Evolutionary conservation across 1,139 yeast genomes (phyloP).

Genomic region (Kurtzmaniella quercitrusa): DNA sequence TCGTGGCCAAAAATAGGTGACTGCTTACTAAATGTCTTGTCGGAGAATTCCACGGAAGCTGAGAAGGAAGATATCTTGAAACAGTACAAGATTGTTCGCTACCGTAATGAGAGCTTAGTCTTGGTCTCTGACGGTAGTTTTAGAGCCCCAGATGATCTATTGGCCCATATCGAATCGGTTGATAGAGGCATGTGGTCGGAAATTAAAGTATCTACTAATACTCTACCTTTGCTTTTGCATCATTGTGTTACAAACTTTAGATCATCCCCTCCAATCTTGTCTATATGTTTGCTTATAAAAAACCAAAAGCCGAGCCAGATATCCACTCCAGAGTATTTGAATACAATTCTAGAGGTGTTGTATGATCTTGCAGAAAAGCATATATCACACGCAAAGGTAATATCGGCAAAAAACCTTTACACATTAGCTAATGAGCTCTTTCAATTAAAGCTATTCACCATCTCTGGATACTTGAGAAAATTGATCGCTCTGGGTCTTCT

Average conservation of each 20-base stretch:
- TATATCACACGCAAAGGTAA: constrained; percentile 24
- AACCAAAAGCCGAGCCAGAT: background rate
- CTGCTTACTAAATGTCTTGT: constrained; percentile 34
- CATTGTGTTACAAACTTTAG: constrained; percentile 1
- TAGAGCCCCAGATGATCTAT: constrained; percentile 29
- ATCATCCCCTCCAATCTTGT: background rate
- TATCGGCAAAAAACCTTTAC: constrained; percentile 24
- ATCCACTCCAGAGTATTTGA: constrained; percentile 36
- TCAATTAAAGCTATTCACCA: constrained; percentile 46
- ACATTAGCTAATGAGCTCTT: constrained; percentile 54
- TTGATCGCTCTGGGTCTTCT: constrained; percentile 81
- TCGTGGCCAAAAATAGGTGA: constrained; percentile 64
- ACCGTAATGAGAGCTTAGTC: constrained; percentile 69
- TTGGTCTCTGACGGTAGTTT: constrained; percentile 25
- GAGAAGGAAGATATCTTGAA: constrained; percentile 36
- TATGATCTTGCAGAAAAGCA: constrained; percentile 42
- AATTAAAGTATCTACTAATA: constrained; percentile 14
- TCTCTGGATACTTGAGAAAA: constrained; percentile 69
- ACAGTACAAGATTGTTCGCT: constrained; percentile 58
- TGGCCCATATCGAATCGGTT: constrained; percentile 28
- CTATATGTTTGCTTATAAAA: background rate
- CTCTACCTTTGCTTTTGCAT: background rate
- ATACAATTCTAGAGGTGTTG: constrained; percentile 44
- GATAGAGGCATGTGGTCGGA: constrained; percentile 30
- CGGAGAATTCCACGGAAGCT: constrained; percentile 6